These are phyloP conservation scores for Copromyces sp. DNA, from an alignment of 495 filamentous ascomycete genomes.

Conservation along the genomic window DNA sequence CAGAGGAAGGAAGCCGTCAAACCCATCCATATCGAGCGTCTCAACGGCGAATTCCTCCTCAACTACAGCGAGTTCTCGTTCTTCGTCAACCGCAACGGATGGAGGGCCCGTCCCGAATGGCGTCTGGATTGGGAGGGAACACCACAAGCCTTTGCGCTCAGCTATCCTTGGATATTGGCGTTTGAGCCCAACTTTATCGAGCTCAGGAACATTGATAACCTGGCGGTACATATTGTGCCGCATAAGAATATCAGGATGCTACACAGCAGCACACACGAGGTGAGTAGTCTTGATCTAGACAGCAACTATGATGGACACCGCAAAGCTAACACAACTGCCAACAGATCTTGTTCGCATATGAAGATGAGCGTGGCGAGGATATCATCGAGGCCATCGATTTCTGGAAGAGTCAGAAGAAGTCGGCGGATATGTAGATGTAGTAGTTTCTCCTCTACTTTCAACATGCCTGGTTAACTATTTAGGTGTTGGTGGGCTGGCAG, in stretches of 20 bases:
- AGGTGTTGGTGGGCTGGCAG: neutral
- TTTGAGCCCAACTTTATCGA: slow-evolving; percentile 99
- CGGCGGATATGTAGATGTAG: slow-evolving; percentile 12
- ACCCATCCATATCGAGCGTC: slow-evolving; percentile 95
- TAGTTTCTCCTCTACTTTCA: neutral
- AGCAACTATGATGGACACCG: neutral
- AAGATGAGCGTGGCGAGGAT: slow-evolving; percentile 91
- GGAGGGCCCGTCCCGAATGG: slow-evolving; percentile 94
- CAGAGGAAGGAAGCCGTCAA: slow-evolving; percentile 83
- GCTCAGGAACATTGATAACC: slow-evolving; percentile 86
- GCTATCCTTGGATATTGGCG: slow-evolving; percentile 89
- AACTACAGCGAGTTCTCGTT: slow-evolving; percentile 98
- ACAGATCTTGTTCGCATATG: slow-evolving; percentile 91
- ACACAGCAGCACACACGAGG: slow-evolving; percentile 92
- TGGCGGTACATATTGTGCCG: slow-evolving; percentile 87
- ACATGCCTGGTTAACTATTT: neutral
- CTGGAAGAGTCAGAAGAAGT: slow-evolving; percentile 58
- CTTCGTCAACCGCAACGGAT: slow-evolving; percentile 97
- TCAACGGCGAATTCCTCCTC: slow-evolving; percentile 92
- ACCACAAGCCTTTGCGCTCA: slow-evolving; percentile 83
- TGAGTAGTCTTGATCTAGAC: slow-evolving; percentile 33
- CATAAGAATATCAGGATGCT: slow-evolving; percentile 95
- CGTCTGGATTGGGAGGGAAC: slow-evolving; percentile 94
- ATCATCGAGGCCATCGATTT: slow-evolving; percentile 94
- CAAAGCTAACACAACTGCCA: slow-evolving; percentile 12